phyloP scores from a whole-genome alignment of 805 yeast species.

The Ascoidea rubescens region DNA sequence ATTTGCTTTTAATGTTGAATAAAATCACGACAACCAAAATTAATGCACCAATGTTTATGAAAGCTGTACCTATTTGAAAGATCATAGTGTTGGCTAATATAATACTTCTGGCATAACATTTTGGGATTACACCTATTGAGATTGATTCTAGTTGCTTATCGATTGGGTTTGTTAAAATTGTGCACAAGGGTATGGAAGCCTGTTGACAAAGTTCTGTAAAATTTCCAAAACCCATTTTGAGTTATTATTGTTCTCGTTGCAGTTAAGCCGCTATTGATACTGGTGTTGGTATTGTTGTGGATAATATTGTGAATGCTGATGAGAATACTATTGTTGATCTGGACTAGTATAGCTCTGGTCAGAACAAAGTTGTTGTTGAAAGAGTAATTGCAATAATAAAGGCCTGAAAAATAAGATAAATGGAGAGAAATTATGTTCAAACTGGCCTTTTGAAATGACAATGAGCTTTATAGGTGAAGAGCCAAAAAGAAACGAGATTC shows the following conservation, averaged over 20 bases:
- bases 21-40: constrained; percentile 53
- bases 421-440: too few species aligned
- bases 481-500: too few species aligned
- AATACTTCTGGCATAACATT: constrained; percentile 76
- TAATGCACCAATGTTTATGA: constrained; percentile 68
- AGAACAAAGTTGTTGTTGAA: neutral
- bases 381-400: neutral
- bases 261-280: neutral
- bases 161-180: neutral
- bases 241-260: neutral
- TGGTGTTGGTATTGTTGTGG: neutral
- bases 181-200: constrained; percentile 9
- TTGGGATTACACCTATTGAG: constrained; percentile 52
- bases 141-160: constrained; percentile 15
- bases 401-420: too few species aligned
- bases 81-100: constrained; percentile 85
- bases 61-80: constrained; percentile 78
- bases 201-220: constrained; percentile 3
- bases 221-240: constrained; percentile 1
- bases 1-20: constrained; percentile 67
- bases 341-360: neutral
- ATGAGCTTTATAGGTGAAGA: too few species aligned
- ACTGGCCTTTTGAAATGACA: too few species aligned
- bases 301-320: neutral
- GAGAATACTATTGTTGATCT: neutral